These are phyloP conservation scores for Monosporascus sp. DNA, from an alignment of 2,329 filamentous ascomycete genomes.

Conservation along the genomic window DNA sequence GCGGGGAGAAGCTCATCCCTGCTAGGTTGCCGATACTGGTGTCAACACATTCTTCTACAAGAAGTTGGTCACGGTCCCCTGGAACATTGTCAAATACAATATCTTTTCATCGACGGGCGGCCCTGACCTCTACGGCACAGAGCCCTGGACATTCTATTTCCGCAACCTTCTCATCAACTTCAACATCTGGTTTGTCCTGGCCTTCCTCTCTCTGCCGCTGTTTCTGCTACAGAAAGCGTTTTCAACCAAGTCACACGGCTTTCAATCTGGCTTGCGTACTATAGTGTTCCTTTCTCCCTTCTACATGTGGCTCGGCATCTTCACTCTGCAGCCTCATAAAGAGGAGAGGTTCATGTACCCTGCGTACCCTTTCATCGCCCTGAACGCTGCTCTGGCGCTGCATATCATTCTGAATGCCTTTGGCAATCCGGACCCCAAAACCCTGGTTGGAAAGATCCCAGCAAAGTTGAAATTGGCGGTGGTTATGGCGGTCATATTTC, in stretches of 20 bases:
- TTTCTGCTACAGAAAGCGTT: constrained; percentile 68
- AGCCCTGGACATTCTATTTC: constrained; percentile 95
- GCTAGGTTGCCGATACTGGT: constrained; percentile 61
- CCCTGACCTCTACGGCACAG: constrained; percentile 89
- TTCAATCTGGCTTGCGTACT: constrained; percentile 67
- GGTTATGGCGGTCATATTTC: constrained; percentile 55
- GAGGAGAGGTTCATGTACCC: constrained; percentile 99
- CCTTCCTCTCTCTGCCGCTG: constrained; percentile 68
- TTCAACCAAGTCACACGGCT: constrained; percentile 54
- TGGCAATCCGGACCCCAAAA: constrained; percentile 63
- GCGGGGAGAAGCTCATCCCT: constrained; percentile 7
- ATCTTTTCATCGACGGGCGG: constrained; percentile 78
- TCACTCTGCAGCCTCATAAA: constrained; percentile 90
- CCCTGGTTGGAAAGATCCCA: constrained; percentile 66
- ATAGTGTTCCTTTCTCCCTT: constrained; percentile 78
- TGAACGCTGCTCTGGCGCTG: constrained; percentile 81
- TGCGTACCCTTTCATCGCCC: constrained; percentile 80
- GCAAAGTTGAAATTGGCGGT: constrained; percentile 65
- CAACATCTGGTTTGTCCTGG: constrained; percentile 87
- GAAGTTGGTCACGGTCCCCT: constrained; percentile 69
- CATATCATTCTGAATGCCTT: constrained; percentile 75
- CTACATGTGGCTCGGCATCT: constrained; percentile 91
- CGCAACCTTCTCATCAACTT: constrained; percentile 91
- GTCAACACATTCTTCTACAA: constrained; percentile 84
- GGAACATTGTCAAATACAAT: constrained; percentile 96